Conservation (phyloP, 2,329 filamentous ascomycete genomes). For the Colletotrichum horii region DNA sequence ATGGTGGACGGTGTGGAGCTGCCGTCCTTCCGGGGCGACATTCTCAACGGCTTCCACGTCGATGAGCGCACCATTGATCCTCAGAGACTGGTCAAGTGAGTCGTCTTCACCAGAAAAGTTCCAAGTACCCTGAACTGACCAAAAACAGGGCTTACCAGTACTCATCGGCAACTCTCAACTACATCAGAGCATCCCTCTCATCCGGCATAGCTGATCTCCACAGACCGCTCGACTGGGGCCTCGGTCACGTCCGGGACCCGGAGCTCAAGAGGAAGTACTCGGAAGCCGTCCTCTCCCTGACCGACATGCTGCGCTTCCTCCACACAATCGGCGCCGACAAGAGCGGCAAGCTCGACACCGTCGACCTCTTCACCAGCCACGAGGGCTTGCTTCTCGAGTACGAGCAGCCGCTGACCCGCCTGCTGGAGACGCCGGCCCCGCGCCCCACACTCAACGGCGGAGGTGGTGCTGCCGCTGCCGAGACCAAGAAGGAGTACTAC, state of each 20-base stretch:
- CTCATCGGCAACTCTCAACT: constrained; percentile 93
- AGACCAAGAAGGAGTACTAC: constrained; percentile 72
- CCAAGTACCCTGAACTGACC: not conserved
- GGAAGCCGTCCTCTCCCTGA: constrained; percentile 82
- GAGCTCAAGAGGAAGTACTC: constrained; percentile 86
- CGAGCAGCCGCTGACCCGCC: constrained; percentile 84
- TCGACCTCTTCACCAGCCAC: constrained; percentile 95
- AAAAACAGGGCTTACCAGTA: constrained; percentile 82
- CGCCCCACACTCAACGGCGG: constrained; percentile 27
- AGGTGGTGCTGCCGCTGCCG: constrained; percentile 30
- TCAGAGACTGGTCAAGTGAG: constrained; percentile 74
- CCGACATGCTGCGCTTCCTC: constrained; percentile 93
- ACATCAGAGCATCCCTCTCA: constrained; percentile 80
- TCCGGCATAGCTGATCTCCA: constrained; percentile 94
- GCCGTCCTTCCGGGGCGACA: constrained; percentile 92
- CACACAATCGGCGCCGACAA: constrained; percentile 90
- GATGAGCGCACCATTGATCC: constrained; percentile 84
- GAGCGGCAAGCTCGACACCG: constrained; percentile 82
- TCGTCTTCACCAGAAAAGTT: not conserved
- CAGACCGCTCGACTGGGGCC: constrained; percentile 90
- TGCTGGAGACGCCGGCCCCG: constrained; percentile 67
- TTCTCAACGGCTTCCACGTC: constrained; percentile 85
- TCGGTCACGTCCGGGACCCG: constrained; percentile 88
- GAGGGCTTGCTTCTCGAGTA: constrained; percentile 95
- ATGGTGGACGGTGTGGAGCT: constrained; percentile 79